A percentile compares a stretch with the other conserved stretches of the same genome.
Evolutionary conservation across 768 basidiomycete species (phyloP).

Genomic region (Trametes elegans): DNA sequence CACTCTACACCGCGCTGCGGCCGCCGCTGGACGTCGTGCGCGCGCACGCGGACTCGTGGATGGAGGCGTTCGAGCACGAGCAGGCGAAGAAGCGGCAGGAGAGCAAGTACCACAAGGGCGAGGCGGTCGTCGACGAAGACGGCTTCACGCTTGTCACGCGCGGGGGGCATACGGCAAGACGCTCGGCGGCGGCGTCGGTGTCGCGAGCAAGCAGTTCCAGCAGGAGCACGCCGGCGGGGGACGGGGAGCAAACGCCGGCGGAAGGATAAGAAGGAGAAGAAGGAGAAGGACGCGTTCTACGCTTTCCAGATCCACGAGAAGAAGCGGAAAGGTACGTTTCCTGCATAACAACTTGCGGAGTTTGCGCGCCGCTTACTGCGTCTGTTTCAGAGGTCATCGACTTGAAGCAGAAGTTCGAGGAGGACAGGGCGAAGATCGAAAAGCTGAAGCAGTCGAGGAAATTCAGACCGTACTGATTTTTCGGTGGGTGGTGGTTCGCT

Average conservation of each 20-base stretch:
- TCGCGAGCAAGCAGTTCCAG: conserved; percentile 60
- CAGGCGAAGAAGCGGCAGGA: conserved; percentile 57
- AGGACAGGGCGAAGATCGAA: conserved; percentile 83
- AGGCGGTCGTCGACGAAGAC: conserved; percentile 90
- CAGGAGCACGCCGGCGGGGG: conserved; percentile 20
- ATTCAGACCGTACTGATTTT: conserved; percentile 81
- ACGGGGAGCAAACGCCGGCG: conserved; percentile 41
- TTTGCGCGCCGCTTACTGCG: neutral
- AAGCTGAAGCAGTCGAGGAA: conserved; percentile 73
- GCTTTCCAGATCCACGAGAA: conserved; percentile 89
- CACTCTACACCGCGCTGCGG: conserved; percentile 62
- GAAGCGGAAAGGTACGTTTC: conserved; percentile 67
- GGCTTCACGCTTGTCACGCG: conserved; percentile 94
- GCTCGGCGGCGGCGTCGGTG: conserved; percentile 73
- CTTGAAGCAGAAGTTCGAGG: conserved; percentile 78
- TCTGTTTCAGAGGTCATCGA: conserved; percentile 47
- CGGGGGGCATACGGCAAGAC: conserved; percentile 90
- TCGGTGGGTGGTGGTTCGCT: too few relatives aligned
- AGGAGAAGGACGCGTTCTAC: conserved; percentile 67
- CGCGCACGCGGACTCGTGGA: conserved; percentile 76
- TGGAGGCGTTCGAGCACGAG: conserved; percentile 76
- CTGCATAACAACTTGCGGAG: neutral
- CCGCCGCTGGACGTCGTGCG: conserved; percentile 74
- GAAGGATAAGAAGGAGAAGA: conserved; percentile 66
- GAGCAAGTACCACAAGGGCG: conserved; percentile 74